Percentiles rank a stretch among this genome's conserved stretches.
Conservation (phyloP, 2,329 filamentous ascomycete species). For the Ramularia endophylla region DNA sequence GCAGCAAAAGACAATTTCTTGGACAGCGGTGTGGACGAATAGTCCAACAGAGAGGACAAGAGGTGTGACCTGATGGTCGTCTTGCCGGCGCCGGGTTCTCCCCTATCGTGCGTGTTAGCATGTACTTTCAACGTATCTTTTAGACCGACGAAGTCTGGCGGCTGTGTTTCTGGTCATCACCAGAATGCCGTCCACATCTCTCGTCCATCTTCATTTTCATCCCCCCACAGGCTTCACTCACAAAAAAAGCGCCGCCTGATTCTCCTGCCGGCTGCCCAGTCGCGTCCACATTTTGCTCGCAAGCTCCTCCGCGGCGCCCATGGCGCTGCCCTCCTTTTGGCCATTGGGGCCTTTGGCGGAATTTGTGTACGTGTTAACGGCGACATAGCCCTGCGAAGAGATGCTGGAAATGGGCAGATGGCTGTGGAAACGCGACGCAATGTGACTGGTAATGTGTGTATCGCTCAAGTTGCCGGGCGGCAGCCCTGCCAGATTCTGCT, state of each 20-base stretch:
- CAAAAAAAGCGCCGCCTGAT: slow-evolving; percentile 90
- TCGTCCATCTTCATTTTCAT: too few relatives aligned
- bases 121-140: too few relatives aligned
- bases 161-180: too few relatives aligned
- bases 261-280: slow-evolving; percentile 81
- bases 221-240: too few relatives aligned
- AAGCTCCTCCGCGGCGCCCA: slow-evolving; percentile 87
- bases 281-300: slow-evolving; percentile 80
- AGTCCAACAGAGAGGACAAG: slow-evolving; percentile 76
- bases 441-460: slow-evolving; percentile 63
- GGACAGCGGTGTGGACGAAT: slow-evolving; percentile 86
- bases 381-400: slow-evolving; percentile 85
- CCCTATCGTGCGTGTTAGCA: slow-evolving; percentile 49
- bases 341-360: slow-evolving; percentile 86
- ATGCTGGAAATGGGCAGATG: slow-evolving; percentile 80
- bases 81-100: slow-evolving; percentile 94
- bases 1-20: slow-evolving; percentile 88
- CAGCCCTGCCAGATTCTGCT: slow-evolving; percentile 81
- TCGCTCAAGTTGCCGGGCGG: slow-evolving; percentile 77
- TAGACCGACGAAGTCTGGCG: too few relatives aligned
- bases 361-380: slow-evolving; percentile 89
- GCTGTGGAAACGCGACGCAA: slow-evolving; percentile 87
- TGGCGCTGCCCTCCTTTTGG: slow-evolving; percentile 82
- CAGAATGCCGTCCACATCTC: too few relatives aligned
- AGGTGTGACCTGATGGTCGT: slow-evolving; percentile 89